These are phyloP conservation scores for Phycomyces blakesleeanus DNA, from an alignment of 192 early-diverging fungal genomes.

Conservation along the genomic window DNA sequence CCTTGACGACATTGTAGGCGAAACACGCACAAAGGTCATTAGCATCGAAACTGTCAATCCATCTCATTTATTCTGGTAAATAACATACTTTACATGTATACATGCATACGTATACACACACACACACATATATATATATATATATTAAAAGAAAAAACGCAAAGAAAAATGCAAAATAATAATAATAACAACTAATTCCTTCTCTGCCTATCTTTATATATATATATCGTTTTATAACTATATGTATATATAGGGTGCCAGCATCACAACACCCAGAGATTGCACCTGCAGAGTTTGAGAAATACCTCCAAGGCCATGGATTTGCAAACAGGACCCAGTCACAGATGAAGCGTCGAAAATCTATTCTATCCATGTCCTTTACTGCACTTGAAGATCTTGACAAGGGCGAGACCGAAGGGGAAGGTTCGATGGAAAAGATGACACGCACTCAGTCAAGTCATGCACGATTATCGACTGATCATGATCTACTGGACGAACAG, in stretches of 20 bases:
- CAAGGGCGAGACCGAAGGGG: neutral
- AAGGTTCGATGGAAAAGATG: conserved; percentile 3
- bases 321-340: conserved; percentile 9
- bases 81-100: neutral
- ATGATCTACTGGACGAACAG: neutral
- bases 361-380: conserved; percentile 30
- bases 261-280: conserved; percentile 33
- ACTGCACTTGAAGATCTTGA: conserved; percentile 11
- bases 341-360: conserved; percentile 18
- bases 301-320: conserved; percentile 25
- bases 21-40: conserved; percentile 18
- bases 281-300: conserved; percentile 29
- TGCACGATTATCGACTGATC: neutral
- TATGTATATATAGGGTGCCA: too few species aligned
- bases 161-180: too few species aligned
- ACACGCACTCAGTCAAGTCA: neutral
- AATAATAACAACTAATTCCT: too few species aligned
- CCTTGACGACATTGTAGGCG: conserved; percentile 5
- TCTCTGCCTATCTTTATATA: too few species aligned
- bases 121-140: too few species aligned
- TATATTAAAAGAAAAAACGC: too few species aligned
- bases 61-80: conserved; percentile 31
- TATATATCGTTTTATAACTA: too few species aligned
- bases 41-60: conserved; percentile 27
- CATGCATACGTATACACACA: too few species aligned